Percentiles rank a stretch among this genome's conserved stretches.
These are phyloP conservation scores for Alternaria brassicicola DNA, from an alignment of 2,329 filamentous ascomycete genomes.

Conservation along the genomic window DNA sequence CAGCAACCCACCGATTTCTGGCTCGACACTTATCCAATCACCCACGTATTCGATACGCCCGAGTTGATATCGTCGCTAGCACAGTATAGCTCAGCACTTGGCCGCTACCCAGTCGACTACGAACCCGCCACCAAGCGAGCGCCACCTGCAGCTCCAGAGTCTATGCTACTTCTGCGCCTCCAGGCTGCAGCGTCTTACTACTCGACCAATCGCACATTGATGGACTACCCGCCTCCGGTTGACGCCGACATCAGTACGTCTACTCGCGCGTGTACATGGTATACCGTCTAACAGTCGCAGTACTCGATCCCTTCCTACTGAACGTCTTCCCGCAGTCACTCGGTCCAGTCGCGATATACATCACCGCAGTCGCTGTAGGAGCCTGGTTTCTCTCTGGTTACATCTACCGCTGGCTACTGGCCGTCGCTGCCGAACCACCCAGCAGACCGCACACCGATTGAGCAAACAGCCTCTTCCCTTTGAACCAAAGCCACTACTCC, in stretches of 20 bases:
- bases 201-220: conserved; percentile 73
- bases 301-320: conserved; percentile 83
- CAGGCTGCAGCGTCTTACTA: conserved; percentile 84
- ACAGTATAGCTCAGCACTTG: conserved; percentile 61
- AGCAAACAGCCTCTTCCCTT: conserved; percentile 5
- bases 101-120: conserved; percentile 42
- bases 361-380: conserved; percentile 64
- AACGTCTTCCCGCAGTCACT: conserved; percentile 83
- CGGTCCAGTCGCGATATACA: conserved; percentile 71
- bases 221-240: conserved; percentile 75
- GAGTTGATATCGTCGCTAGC: conserved; percentile 69
- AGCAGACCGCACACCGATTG: conserved; percentile 44
- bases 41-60: conserved; percentile 66
- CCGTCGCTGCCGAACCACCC: conserved; percentile 23
- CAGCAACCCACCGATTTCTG: conserved; percentile 87
- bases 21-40: conserved; percentile 68
- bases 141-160: conserved; percentile 43
- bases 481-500: not conserved
- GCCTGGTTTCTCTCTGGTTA: conserved; percentile 58
- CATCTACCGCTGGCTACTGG: conserved; percentile 46
- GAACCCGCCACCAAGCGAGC: conserved; percentile 2
- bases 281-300: conserved; percentile 44
- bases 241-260: conserved; percentile 69
- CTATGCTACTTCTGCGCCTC: conserved; percentile 74
- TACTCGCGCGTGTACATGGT: not conserved